Conservation (phyloP, 768 basidiomycete genomes). For the Suillus variegatus region DNA sequence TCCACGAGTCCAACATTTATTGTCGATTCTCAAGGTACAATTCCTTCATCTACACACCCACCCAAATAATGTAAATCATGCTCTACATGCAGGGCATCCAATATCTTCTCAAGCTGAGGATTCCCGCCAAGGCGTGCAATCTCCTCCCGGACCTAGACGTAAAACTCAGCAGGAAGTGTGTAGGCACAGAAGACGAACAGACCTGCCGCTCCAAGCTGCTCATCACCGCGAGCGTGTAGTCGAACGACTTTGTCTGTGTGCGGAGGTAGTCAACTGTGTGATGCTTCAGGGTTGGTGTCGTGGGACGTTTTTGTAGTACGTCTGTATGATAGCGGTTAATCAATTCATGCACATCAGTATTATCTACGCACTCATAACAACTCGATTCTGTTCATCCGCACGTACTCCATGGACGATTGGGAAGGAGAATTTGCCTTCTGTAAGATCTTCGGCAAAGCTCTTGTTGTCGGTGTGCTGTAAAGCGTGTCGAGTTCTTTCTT, state of each 20-base stretch:
- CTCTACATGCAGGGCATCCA: slow-evolving; percentile 53
- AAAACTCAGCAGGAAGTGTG: background rate
- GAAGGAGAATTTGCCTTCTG: slow-evolving; percentile 83
- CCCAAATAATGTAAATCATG: slow-evolving; percentile 9
- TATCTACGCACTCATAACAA: slow-evolving; percentile 72
- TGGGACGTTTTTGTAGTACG: slow-evolving; percentile 88
- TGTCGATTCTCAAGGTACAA: background rate
- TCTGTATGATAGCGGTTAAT: slow-evolving; percentile 45
- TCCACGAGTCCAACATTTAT: background rate
- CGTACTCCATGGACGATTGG: slow-evolving; percentile 80
- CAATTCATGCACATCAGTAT: background rate
- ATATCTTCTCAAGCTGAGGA: slow-evolving; percentile 52
- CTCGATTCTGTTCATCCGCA: slow-evolving; percentile 73
- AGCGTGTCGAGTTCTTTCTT: background rate
- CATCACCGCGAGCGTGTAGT: slow-evolving; percentile 78
- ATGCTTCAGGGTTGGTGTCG: slow-evolving; percentile 78
- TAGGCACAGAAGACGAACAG: background rate
- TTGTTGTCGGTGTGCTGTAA: slow-evolving; percentile 63
- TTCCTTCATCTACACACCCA: slow-evolving; percentile 1
- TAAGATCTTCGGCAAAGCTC: slow-evolving; percentile 73
- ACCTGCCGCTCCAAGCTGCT: slow-evolving; percentile 61
- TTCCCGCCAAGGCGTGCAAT: slow-evolving; percentile 81
- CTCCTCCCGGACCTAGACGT: slow-evolving; percentile 52
- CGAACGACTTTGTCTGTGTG: slow-evolving; percentile 77
- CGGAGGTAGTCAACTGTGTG: slow-evolving; percentile 82